These are phyloP conservation scores for Eucalyptus polybractea DNA, from an alignment of 345 rosid genomes.

Conservation along the genomic window DNA sequence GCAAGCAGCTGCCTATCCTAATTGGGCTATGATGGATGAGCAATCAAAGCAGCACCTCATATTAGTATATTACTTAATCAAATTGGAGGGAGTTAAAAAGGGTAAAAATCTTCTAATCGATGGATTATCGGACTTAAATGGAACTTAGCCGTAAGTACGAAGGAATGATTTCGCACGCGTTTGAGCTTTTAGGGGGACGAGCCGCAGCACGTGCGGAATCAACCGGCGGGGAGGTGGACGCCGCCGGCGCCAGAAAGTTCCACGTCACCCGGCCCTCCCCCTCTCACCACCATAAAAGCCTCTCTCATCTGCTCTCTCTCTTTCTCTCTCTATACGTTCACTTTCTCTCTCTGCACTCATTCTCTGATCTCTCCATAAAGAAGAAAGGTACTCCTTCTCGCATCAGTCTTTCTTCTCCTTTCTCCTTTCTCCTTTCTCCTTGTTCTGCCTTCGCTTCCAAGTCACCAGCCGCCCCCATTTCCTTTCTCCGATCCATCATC, in stretches of 20 bases:
- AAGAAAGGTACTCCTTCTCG: background rate
- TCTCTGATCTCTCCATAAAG: background rate
- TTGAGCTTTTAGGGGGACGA: background rate
- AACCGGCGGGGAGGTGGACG: background rate
- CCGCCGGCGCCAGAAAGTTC: background rate
- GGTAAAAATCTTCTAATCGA: background rate
- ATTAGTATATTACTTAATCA: too few species aligned
- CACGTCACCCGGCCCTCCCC: slow-evolving; percentile 8
- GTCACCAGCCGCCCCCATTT: background rate
- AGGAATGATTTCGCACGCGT: background rate
- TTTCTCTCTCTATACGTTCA: background rate
- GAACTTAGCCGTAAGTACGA: background rate
- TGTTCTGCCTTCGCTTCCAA: background rate
- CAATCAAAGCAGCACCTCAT: too few species aligned
- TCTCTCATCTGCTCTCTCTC: background rate
- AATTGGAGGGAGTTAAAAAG: background rate
- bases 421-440: background rate
- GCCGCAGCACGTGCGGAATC: slow-evolving; percentile 1
- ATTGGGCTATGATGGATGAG: background rate
- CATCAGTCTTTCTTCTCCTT: background rate
- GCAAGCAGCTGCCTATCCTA: background rate
- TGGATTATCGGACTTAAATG: background rate
- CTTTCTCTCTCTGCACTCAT: background rate
- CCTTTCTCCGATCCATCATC: background rate
- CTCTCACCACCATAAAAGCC: slow-evolving; percentile 4